Percentiles rank a stretch among this genome's conserved stretches.
phyloP scores from a whole-genome alignment of 73 alveolate species.

The Paramecium octaurelia region DNA sequence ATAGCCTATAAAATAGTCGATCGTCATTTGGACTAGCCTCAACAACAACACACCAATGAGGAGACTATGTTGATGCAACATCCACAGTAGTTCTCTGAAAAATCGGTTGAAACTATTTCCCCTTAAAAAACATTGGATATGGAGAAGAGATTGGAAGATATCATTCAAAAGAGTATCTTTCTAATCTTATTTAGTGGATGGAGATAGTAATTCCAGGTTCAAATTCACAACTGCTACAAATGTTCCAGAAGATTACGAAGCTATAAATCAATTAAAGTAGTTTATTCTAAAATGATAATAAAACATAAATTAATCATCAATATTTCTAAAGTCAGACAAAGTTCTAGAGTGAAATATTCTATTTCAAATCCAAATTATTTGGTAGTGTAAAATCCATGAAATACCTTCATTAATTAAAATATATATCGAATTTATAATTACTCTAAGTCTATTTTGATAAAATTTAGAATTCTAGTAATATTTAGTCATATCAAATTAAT shows the following conservation, averaged over 20 bases:
- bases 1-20: conserved; percentile 25
- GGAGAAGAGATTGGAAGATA: neutral
- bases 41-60: neutral
- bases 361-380: neutral
- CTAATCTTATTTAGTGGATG: neutral
- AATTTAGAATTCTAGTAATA: too few species aligned
- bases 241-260: neutral
- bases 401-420: too few species aligned
- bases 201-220: conserved; percentile 24
- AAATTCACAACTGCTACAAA: neutral
- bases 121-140: neutral
- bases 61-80: neutral
- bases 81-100: neutral
- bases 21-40: neutral
- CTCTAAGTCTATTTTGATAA: too few species aligned
- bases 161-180: neutral
- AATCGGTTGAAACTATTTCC: neutral
- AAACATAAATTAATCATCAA: neutral
- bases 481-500: too few species aligned
- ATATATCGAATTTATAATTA: too few species aligned
- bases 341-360: neutral
- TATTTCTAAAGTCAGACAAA: neutral
- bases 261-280: neutral
- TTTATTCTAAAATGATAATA: neutral
- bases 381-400: too few species aligned